Evolutionary conservation across 2,329 filamentous ascomycete species (phyloP).

Genomic region (Penicillium sp.): DNA sequence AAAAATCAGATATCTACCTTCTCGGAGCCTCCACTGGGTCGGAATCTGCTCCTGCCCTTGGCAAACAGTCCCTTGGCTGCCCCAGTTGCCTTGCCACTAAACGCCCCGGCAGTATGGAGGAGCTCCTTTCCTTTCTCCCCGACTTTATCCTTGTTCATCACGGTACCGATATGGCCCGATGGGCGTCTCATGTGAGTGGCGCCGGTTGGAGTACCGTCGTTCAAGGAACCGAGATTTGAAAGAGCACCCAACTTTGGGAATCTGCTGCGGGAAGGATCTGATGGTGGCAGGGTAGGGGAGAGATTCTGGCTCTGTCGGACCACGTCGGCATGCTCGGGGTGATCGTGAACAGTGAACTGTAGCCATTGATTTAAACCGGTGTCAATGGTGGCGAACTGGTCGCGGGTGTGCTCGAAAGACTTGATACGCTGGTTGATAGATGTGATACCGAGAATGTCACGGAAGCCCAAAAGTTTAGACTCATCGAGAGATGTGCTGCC

Average conservation of each 20-base stretch:
- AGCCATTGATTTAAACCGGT: slow-evolving; percentile 69
- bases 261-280: slow-evolving; percentile 35
- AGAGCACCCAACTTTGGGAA: slow-evolving; percentile 43
- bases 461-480: slow-evolving; percentile 59
- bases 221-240: slow-evolving; percentile 29
- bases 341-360: slow-evolving; percentile 46
- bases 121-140: slow-evolving; percentile 86
- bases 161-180: slow-evolving; percentile 38
- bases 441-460: slow-evolving; percentile 71
- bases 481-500: slow-evolving; percentile 23
- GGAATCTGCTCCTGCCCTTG: slow-evolving; percentile 83
- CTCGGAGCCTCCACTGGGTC: slow-evolving; percentile 60
- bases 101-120: slow-evolving; percentile 73
- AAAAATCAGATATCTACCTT: slow-evolving; percentile 68
- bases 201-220: slow-evolving; percentile 34
- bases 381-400: slow-evolving; percentile 68
- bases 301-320: slow-evolving; percentile 37
- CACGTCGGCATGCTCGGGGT: slow-evolving; percentile 54
- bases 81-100: slow-evolving; percentile 68
- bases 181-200: slow-evolving; percentile 35
- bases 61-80: slow-evolving; percentile 88
- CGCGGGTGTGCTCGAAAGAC: slow-evolving; percentile 69
- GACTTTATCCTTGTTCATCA: slow-evolving; percentile 60
- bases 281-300: slow-evolving; percentile 30
- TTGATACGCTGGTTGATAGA: slow-evolving; percentile 66